These are phyloP conservation scores for Margaritispora aquatica DNA, from an alignment of 495 filamentous ascomycete genomes.

Conservation along the genomic window DNA sequence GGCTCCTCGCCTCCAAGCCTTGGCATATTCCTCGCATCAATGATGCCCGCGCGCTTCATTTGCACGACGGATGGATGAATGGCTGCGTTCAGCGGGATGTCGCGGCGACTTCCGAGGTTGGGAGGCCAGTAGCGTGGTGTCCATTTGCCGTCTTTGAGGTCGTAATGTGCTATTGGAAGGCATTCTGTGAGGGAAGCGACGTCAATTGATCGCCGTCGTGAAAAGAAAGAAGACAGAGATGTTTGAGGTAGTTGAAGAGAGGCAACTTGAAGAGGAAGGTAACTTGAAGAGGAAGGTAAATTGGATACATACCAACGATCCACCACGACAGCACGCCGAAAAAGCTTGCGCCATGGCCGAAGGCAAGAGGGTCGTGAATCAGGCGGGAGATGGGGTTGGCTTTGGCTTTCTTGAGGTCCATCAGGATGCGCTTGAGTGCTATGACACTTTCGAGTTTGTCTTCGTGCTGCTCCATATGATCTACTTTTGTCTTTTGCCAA, in stretches of 20 bases:
- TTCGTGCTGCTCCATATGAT: slow-evolving; percentile 2
- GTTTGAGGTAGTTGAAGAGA: no score
- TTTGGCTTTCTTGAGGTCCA: neutral
- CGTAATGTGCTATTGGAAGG: neutral
- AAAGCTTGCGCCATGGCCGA: neutral
- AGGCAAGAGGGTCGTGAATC: neutral
- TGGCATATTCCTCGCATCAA: neutral
- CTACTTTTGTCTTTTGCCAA: slow-evolving; percentile 1
- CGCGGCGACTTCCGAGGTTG: neutral
- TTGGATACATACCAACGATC: neutral
- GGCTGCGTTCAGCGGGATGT: neutral
- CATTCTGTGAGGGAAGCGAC: neutral
- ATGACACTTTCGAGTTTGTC: neutral
- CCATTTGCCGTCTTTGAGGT: neutral
- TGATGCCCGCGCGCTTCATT: neutral
- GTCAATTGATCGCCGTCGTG: no score
- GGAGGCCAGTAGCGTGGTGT: neutral
- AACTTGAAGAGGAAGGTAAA: no score
- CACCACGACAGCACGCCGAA: neutral
- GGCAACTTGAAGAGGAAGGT: no score
- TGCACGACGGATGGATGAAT: neutral
- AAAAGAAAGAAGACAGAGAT: no score
- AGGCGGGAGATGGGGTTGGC: neutral
- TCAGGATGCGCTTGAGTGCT: neutral
- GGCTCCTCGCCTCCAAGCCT: neutral